A percentile compares a stretch with the other conserved stretches of the same genome.
These are phyloP conservation scores for Herpetomonas muscarum DNA, from an alignment of 208 protist genomes.

Conservation along the genomic window DNA sequence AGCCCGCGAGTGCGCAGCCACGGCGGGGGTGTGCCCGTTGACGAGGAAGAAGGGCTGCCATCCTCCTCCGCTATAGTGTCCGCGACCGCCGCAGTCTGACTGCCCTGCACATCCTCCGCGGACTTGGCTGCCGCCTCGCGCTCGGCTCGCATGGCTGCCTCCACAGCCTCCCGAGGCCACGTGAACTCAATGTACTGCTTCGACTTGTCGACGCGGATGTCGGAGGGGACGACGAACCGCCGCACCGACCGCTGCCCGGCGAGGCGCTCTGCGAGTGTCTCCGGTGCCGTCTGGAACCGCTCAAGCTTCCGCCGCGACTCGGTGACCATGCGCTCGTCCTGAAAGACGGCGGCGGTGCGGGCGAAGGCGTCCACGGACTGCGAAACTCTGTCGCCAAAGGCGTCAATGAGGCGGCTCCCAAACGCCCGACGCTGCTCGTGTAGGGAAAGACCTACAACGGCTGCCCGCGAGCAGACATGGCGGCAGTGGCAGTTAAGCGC, in stretches of 20 bases:
- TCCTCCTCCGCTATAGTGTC: background rate
- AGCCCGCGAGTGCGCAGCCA: conserved; percentile 47
- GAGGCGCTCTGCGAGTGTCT: conserved; percentile 65
- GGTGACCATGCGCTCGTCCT: conserved; percentile 62
- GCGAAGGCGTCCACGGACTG: conserved; percentile 15
- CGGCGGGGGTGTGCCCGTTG: background rate
- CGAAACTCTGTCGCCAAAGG: conserved; percentile 17
- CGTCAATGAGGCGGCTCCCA: conserved; percentile 3
- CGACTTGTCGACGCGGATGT: conserved; percentile 45
- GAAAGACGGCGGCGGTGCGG: conserved; percentile 13
- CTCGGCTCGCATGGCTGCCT: background rate
- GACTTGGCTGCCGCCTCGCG: background rate
- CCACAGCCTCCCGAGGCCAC: conserved; percentile 45
- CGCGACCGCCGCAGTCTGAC: background rate
- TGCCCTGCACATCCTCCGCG: background rate
- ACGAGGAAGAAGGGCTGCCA: background rate
- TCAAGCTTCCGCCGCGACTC: conserved; percentile 51
- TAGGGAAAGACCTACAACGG: too few relatives aligned
- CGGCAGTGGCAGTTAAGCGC: too few relatives aligned
- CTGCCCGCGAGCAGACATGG: too few relatives aligned
- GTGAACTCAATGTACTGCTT: conserved; percentile 66
- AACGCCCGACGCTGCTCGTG: background rate
- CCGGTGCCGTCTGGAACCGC: conserved; percentile 18
- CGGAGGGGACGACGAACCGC: conserved; percentile 48
- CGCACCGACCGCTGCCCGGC: conserved; percentile 38